A percentile compares a stretch with the other conserved stretches of the same genome.
Conservation (phyloP, 1,284 basidiomycete species). For the Laetiporus sulphureus region DNA sequence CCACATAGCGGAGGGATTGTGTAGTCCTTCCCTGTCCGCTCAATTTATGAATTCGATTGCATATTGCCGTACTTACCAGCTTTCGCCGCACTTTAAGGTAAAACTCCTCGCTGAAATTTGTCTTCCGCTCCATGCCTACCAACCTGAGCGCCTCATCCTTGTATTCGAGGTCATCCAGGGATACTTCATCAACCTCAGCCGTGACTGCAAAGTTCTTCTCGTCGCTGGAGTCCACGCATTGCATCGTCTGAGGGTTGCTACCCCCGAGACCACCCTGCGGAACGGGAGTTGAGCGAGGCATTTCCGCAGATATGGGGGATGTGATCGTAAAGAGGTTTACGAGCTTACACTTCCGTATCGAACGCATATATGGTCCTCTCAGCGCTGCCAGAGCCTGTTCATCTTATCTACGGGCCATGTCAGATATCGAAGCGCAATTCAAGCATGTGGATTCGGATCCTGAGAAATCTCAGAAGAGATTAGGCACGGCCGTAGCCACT, state of each 20-base stretch:
- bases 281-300: background rate
- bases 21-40: constrained; percentile 34
- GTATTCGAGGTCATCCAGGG: constrained; percentile 27
- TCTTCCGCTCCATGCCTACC: constrained; percentile 42
- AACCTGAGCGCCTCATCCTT: constrained; percentile 54
- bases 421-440: too few species aligned
- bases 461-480: too few species aligned
- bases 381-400: too few species aligned
- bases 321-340: too few species aligned
- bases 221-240: background rate
- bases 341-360: too few species aligned
- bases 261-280: background rate
- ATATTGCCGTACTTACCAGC: constrained; percentile 33
- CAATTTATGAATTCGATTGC: background rate
- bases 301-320: background rate
- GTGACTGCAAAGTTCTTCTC: constrained; percentile 4
- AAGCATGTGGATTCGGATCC: too few species aligned
- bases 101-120: constrained; percentile 52
- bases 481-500: too few species aligned
- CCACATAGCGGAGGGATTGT: constrained; percentile 55
- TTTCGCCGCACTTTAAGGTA: constrained; percentile 48
- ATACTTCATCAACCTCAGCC: constrained; percentile 4
- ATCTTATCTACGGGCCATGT: too few species aligned
- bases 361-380: too few species aligned
- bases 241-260: background rate